Evolutionary conservation across 768 basidiomycete genomes (phyloP), one percentile per base, ranked within the genome.

Genomic region (Pleurotus ostreatus): DNA sequence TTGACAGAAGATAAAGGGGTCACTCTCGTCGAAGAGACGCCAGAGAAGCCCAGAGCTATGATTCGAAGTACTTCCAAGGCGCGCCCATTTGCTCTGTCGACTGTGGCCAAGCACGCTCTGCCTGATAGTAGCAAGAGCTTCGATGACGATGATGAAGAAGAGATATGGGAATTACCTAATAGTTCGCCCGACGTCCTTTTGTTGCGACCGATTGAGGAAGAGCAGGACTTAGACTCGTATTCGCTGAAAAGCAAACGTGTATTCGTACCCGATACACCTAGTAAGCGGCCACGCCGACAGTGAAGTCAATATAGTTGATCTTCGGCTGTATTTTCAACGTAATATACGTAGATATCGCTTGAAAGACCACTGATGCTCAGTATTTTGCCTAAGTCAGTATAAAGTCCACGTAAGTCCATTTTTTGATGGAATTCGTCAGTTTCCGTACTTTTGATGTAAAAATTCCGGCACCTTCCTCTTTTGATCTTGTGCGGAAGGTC

Each of bases 21-120:
- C 5, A 74, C 72, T 9, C 74, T 86, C 23, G 84, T 86, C 20
- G 76, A 75, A 2, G 80, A 80, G 11, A 86, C 83, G 11, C 84
- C 84, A 4, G 70, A 71, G 16, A 81, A 81, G 59, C 65, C 69
- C 44, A 59, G 38, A 23, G 16, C 34, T 7, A 71, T 68, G 49
- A 53, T 65, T 11, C 62, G 70, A 23, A 63, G 53, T 26, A 48
- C 44, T 16, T 22, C 46, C 16, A 58, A 37, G 25, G 51, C 61
- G 6, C 46, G 51, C 8, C 37, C 55, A 22, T 63, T 63, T 16
- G 54, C n/a, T 53, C 48, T 40, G 55, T 57, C 37, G 53, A 55
- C 49, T 53, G 55, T 22, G 22, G n/a, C n/a, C 23, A 25, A 37
- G 49, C 56, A 48, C 9, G 46, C 59, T 8, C 53, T 48, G 15